These are phyloP conservation scores for Saccharomyces hybrid DNA, from an alignment of 1,139 yeast species.

Conservation along the genomic window DNA sequence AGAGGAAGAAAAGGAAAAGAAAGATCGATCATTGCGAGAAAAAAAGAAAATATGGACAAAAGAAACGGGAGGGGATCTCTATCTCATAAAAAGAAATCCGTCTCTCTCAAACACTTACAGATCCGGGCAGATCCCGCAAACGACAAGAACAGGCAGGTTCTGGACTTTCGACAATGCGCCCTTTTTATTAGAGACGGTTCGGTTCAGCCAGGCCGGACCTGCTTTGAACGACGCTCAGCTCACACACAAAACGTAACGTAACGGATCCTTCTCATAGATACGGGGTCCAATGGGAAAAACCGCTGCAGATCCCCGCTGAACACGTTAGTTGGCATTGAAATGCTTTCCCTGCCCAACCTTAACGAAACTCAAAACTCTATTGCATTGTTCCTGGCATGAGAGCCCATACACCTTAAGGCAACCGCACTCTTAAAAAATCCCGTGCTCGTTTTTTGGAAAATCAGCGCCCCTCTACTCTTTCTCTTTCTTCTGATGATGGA, in stretches of 20 bases:
- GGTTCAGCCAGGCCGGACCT: neutral
- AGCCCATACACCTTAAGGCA: neutral
- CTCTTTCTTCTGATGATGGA: neutral
- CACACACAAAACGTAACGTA: neutral
- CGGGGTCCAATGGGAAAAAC: neutral
- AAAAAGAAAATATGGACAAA: neutral
- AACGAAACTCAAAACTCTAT: neutral
- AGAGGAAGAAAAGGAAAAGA: neutral
- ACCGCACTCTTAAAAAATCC: neutral
- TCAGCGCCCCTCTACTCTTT: neutral
- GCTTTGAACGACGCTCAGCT: neutral
- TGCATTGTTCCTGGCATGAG: neutral
- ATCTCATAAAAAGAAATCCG: neutral
- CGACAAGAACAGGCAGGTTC: neutral
- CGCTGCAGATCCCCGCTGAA: neutral
- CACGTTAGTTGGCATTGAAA: neutral
- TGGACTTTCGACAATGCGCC: neutral
- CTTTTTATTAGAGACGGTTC: neutral
- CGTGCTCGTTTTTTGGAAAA: neutral
- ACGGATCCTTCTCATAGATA: neutral
- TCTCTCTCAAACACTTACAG: neutral
- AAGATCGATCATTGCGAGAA: neutral
- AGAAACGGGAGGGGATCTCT: neutral
- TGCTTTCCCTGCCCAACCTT: neutral
- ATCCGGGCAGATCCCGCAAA: neutral